Evolutionary conservation across 192 early-diverging fungal genomes (phyloP).

Genomic region (Tieghemiomyces parasiticus): DNA sequence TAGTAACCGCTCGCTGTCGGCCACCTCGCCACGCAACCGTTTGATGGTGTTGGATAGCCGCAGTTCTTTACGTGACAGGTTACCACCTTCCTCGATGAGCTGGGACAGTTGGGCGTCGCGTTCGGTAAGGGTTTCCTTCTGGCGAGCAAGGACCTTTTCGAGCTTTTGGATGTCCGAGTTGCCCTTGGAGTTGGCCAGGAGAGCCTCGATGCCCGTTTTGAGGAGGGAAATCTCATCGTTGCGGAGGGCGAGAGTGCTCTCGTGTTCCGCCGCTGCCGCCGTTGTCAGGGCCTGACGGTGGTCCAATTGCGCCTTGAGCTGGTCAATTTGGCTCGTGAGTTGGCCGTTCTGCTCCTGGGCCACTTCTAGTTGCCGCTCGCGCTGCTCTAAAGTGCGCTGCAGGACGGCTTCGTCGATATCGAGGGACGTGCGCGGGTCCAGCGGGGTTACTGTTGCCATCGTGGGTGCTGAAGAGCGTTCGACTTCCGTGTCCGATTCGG

Average conservation of each 20-base stretch:
- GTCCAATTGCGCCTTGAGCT: background rate
- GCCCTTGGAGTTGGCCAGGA: slow-evolving; percentile 17
- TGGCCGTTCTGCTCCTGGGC: background rate
- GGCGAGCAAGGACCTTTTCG: slow-evolving; percentile 21
- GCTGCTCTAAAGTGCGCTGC: background rate
- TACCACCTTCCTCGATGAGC: slow-evolving; percentile 40
- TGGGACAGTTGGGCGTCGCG: slow-evolving; percentile 13
- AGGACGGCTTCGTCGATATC: slow-evolving; percentile 7
- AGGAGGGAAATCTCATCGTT: slow-evolving; percentile 17
- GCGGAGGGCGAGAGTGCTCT: background rate
- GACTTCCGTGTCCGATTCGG: slow-evolving; percentile 8
- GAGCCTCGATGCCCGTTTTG: slow-evolving; percentile 21
- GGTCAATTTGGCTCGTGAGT: background rate
- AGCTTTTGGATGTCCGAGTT: slow-evolving; percentile 18
- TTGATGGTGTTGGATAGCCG: slow-evolving; percentile 56
- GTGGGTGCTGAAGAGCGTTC: background rate
- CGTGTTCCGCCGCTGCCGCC: slow-evolving; percentile 5
- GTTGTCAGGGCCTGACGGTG: background rate
- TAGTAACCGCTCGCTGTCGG: slow-evolving; percentile 36
- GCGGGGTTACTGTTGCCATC: background rate
- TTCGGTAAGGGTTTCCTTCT: slow-evolving; percentile 15
- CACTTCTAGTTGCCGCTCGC: background rate
- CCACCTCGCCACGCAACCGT: slow-evolving; percentile 47
- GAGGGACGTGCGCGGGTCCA: background rate
- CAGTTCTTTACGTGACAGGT: slow-evolving; percentile 62